A percentile compares a stretch with the other conserved stretches of the same genome.
Conservation (phyloP, 2,329 filamentous ascomycete genomes). For the Amphichorda felina region DNA sequence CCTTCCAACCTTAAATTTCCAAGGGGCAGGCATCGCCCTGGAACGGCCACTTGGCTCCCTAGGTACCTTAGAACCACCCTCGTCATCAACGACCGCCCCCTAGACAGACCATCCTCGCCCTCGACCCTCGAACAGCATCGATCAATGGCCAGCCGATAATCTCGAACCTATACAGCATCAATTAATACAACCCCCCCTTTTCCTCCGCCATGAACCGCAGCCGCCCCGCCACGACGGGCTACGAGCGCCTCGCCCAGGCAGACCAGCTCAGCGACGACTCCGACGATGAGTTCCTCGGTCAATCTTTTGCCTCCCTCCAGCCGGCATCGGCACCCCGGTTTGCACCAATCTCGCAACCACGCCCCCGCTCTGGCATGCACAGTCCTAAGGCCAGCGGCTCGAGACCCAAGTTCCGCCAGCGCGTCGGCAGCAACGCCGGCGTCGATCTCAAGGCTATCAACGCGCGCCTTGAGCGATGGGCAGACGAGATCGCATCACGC, state of each 20-base stretch:
- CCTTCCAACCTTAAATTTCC: background rate
- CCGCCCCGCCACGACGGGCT: constrained; percentile 66
- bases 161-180: too few relatives aligned
- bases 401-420: constrained; percentile 31
- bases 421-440: constrained; percentile 61
- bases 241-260: constrained; percentile 74
- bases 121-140: too few relatives aligned
- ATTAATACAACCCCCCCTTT: too few relatives aligned
- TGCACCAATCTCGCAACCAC: constrained; percentile 50
- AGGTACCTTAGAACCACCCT: too few relatives aligned
- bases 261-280: constrained; percentile 65
- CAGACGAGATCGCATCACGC: constrained; percentile 92
- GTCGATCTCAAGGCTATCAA: constrained; percentile 99
- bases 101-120: too few relatives aligned
- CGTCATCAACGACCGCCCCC: too few relatives aligned
- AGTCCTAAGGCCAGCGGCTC: constrained; percentile 32
- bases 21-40: constrained; percentile 7
- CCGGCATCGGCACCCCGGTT: constrained; percentile 48
- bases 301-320: constrained; percentile 44
- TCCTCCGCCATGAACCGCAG: background rate
- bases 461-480: constrained; percentile 87
- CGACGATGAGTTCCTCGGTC: constrained; percentile 47
- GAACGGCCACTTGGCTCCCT: background rate
- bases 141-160: too few relatives aligned
- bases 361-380: constrained; percentile 47